Evolutionary conservation across 1,139 yeast genomes (phyloP), one percentile per base, ranked within the genome.

Genomic region (Yamadazyma sp.): DNA sequence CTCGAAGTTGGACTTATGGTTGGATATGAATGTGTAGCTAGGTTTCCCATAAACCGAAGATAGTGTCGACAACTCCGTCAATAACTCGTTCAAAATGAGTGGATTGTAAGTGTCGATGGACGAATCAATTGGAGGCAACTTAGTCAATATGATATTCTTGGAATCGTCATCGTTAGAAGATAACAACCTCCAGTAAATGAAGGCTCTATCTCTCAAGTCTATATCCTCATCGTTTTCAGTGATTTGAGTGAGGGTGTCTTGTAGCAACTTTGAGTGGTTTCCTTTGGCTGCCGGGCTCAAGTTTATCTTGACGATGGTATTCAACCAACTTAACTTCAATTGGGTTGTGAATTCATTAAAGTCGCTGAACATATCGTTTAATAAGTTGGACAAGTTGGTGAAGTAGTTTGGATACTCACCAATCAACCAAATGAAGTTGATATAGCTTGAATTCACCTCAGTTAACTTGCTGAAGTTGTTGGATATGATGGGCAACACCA

Each of bases 191-290:
- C 98, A 92, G 64, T 89, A 92, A 38, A 92, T 77, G 62, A 83
- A 92, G 0, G 97, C 97, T 64, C 92, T 81, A 62, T 92, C 98
- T 55, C 98, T 78, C 30, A 92, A 87, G 61, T 92, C 98, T 2
- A 96, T 86, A 59, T 89, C 89, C 51, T 88, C 95, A 43, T 89
- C 77, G 43, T 82, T 80, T 42, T 81, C 80, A 1, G 96, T 88
- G 10, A 95, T 88, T 41, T 80, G 68, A 51, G 86, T 88, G 48
- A 92, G 72, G 3, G 87, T 75, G 35, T 72, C 73, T 59, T 91
- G 96, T 48, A 92, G 74, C 24, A 81, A 61, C 14, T 67, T 70
- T 10, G 74, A 59, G 43, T 57, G 64, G n/a, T 46, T 47, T 25
- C 52, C 48, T 24, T 49, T 44, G 15, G 46, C 45, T 17, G 43